phyloP scores from a whole-genome alignment of 805 yeast species.

The Starmerella floricola region DNA sequence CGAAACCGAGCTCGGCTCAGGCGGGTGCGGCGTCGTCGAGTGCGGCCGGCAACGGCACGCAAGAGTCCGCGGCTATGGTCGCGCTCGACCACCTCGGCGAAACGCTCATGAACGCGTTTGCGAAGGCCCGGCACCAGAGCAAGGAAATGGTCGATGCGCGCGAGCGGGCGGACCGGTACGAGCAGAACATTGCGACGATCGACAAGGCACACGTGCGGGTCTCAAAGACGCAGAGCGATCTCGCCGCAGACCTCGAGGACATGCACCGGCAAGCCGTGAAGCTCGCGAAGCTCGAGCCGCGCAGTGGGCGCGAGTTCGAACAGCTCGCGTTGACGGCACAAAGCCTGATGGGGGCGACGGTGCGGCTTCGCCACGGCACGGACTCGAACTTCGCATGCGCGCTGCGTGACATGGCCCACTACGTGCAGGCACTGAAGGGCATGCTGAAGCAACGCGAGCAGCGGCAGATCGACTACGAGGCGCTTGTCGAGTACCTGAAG shows the following conservation, averaged over 20 bases:
- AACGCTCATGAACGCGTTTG: slow-evolving; percentile 85
- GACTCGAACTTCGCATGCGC: slow-evolving; percentile 76
- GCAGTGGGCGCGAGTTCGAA: slow-evolving; percentile 30
- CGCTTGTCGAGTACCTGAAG: slow-evolving; percentile 60
- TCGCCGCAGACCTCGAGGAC: slow-evolving; percentile 59
- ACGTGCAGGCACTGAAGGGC: slow-evolving; percentile 49
- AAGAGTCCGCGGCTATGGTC: slow-evolving; percentile 2
- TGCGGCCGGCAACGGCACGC: neutral
- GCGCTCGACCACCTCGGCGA: slow-evolving; percentile 68
- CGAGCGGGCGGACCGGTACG: slow-evolving; percentile 70
- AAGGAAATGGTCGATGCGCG: slow-evolving; percentile 73
- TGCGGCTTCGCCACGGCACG: slow-evolving; percentile 38
- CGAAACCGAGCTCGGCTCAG: neutral
- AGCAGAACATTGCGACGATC: slow-evolving; percentile 66
- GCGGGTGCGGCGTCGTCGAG: slow-evolving; percentile 21
- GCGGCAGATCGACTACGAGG: slow-evolving; percentile 83
- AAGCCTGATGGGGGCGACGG: slow-evolving; percentile 34
- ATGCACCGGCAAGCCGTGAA: slow-evolving; percentile 59
- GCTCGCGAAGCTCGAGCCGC: slow-evolving; percentile 47
- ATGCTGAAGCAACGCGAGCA: slow-evolving; percentile 77
- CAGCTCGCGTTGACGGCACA: slow-evolving; percentile 39
- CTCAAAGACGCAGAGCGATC: slow-evolving; percentile 56
- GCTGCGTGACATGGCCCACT: slow-evolving; percentile 77
- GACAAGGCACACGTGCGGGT: slow-evolving; percentile 69
- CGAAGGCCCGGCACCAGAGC: slow-evolving; percentile 50